Percentiles rank a stretch among this genome's conserved stretches.
These are phyloP conservation scores for Curvularia sp. DNA, from an alignment of 2,329 filamentous ascomycete species.

Conservation along the genomic window DNA sequence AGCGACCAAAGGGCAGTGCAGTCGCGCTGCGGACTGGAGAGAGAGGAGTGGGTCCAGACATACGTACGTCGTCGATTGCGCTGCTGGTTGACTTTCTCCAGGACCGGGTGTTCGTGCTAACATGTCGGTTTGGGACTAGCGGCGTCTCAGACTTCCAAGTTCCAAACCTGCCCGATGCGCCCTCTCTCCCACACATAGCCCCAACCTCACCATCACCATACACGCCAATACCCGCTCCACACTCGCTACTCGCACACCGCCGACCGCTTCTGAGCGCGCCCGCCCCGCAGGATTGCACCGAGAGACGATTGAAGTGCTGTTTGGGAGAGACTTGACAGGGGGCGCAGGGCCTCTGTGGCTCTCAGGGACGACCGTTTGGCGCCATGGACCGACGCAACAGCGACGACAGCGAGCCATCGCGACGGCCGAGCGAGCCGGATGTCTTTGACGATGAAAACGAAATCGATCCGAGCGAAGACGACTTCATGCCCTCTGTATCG, in stretches of 20 bases:
- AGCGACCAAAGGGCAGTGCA: neutral
- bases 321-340: constrained; percentile 34
- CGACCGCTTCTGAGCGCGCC: constrained; percentile 22
- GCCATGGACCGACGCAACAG: constrained; percentile 50
- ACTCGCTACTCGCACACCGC: constrained; percentile 28
- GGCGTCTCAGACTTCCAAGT: constrained; percentile 33
- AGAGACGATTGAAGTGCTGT: constrained; percentile 23
- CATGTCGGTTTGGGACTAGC: constrained; percentile 27
- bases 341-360: constrained; percentile 39
- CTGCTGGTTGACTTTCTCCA: constrained; percentile 23
- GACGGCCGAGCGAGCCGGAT: constrained; percentile 47
- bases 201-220: constrained; percentile 36
- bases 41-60: neutral
- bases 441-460: constrained; percentile 60
- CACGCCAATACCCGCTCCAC: constrained; percentile 26
- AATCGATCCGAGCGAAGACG: constrained; percentile 49
- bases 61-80: neutral
- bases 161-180: constrained; percentile 27
- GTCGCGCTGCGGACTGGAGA: too few relatives aligned
- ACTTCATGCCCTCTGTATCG: constrained; percentile 53
- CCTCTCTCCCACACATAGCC: constrained; percentile 16
- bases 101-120: constrained; percentile 34
- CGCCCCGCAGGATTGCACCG: constrained; percentile 17
- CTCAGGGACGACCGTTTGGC: constrained; percentile 41
- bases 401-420: constrained; percentile 39